Evolutionary conservation across 2,329 filamentous ascomycete genomes (phyloP), one percentile per base, ranked within the genome.

Genomic region (Furcasterigmium sp.): DNA sequence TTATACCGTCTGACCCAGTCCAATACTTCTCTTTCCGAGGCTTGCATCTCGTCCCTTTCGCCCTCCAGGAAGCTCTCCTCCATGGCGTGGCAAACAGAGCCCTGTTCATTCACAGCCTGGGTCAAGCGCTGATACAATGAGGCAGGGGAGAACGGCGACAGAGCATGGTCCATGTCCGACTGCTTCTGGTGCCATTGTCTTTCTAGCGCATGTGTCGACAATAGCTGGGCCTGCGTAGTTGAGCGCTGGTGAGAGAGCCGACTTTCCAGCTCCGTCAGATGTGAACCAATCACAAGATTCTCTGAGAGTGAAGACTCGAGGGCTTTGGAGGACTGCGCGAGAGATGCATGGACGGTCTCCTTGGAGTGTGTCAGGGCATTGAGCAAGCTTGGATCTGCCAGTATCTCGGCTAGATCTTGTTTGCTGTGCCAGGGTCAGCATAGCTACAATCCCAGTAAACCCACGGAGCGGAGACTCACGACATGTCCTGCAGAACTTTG

Each of bases 141-240:
- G 35, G 88, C 85, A 0, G 91, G 90, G 20, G 87, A 87, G 67
- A 95, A 97, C 1, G 87, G 87, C 28, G 82, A 80, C 47, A 97
- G 70, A 7, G 87, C 89, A 41, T 80, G 75, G 61, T 97, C 93
- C 78, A 95, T 93, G 55, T 93, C 89, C 2, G 80, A 75, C 63
- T 97, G 88, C 63, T 93, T 94, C 53, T 86, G 80, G 43, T 84
- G 81, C 87, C 93, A 97, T 57, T 91, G 85, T n/a, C 91, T 80
- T 67, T 97, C 93, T 14, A 96, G 78, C 2, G 87, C 87, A 55
- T 91, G 87, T 18, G 93, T 80, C 10, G 87, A 78, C 1, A 97
- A 75, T 1, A 97, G 78, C 46, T 91, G 84, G 4, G 88, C 84
- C 58, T 95, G 89, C 0, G 87, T 85, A 2, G 77, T 73, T 21